Evolutionary conservation across 257 asterid genomes (phyloP).

Genomic region (Forsythia suspensa): DNA sequence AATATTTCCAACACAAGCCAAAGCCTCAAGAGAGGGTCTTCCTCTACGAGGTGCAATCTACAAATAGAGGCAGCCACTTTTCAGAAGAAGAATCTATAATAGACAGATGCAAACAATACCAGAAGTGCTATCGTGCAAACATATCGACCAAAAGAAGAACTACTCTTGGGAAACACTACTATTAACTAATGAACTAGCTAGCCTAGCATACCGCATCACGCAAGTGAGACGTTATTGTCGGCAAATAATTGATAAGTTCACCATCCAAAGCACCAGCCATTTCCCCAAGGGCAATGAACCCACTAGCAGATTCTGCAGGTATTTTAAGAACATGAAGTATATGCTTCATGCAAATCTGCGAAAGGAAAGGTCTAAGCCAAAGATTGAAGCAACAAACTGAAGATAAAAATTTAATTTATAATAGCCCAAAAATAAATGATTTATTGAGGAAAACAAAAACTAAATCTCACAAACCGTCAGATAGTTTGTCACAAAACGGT

Average conservation of each 20-base stretch:
- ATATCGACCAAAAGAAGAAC: background rate
- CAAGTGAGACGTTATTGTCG: conserved; percentile 94
- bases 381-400: conserved; percentile 14
- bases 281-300: conserved; percentile 99
- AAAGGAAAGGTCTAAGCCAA: conserved; percentile 26
- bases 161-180: background rate
- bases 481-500: conserved; percentile 96
- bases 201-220: conserved; percentile 84
- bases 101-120: conserved; percentile 15
- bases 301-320: conserved; percentile 97
- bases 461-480: conserved; percentile 55
- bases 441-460: conserved; percentile 17
- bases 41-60: conserved; percentile 99
- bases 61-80: conserved; percentile 24
- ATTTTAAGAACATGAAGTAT: conserved; percentile 94
- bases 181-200: conserved; percentile 23
- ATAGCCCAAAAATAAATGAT: conserved; percentile 9
- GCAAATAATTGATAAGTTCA: conserved; percentile 93
- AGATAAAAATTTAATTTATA: conserved; percentile 13
- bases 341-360: conserved; percentile 98
- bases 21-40: conserved; percentile 90
- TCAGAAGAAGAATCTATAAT: conserved; percentile 10
- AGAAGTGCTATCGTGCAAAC: conserved; percentile 12
- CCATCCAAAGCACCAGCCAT: conserved; percentile 99
- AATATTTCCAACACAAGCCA: conserved; percentile 98